A percentile compares a stretch with the other conserved stretches of the same genome.
Evolutionary conservation across 495 filamentous ascomycete genomes (phyloP).

Genomic region (Tuber aestivum): DNA sequence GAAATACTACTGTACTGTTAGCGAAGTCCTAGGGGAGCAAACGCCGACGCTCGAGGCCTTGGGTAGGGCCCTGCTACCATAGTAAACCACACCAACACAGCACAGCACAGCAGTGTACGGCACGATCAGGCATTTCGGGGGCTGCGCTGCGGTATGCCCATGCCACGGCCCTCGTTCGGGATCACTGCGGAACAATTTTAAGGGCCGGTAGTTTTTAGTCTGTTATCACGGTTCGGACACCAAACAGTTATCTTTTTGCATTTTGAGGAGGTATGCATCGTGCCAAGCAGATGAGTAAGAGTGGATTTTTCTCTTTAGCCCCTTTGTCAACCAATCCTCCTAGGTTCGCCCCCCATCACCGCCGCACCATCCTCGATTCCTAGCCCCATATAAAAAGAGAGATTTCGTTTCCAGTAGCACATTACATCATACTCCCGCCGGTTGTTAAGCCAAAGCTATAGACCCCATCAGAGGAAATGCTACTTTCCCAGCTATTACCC

Average conservation of each 20-base stretch:
- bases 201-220: no score
- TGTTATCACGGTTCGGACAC: not conserved
- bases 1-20: no score
- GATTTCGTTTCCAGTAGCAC: constrained; percentile 7
- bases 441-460: constrained; percentile 5
- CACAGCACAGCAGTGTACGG: no score
- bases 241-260: not conserved
- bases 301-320: not conserved
- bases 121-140: no score
- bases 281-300: not conserved
- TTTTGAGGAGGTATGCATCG: not conserved
- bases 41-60: no score
- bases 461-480: not conserved
- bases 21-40: no score
- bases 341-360: not conserved
- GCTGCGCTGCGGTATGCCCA: no score
- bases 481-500: not conserved
- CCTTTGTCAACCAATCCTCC: not conserved
- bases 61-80: no score
- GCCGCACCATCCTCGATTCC: not conserved
- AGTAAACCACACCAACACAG: no score
- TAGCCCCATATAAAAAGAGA: not conserved
- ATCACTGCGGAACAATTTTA: no score
- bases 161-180: no score
- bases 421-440: constrained; percentile 6